phyloP scores from a whole-genome alignment of 2,329 filamentous ascomycete species.

The Chrysosporium queenslandicum region DNA sequence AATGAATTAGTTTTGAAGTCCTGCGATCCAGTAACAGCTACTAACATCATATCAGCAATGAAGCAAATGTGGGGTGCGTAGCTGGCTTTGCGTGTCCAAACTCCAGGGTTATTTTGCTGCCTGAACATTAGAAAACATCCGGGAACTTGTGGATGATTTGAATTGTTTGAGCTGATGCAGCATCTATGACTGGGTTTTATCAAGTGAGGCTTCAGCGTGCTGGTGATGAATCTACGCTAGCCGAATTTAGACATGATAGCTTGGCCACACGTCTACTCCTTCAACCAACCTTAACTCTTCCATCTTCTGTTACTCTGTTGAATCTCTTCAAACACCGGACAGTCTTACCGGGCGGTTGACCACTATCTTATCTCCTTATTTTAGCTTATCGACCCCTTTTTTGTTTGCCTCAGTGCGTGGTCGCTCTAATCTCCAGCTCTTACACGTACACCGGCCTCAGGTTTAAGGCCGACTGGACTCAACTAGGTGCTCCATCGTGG shows the following conservation, averaged over 20 bases:
- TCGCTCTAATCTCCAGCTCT: background rate
- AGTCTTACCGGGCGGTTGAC: slow-evolving; percentile 7
- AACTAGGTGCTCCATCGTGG: slow-evolving; percentile 32
- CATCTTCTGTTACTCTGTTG: slow-evolving; percentile 2
- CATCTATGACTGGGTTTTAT: background rate
- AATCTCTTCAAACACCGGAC: slow-evolving; percentile 3
- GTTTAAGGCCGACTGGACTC: slow-evolving; percentile 13
- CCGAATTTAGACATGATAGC: slow-evolving; percentile 35
- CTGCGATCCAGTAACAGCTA: background rate
- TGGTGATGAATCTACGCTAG: slow-evolving; percentile 26
- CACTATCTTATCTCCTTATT: background rate
- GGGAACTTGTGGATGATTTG: background rate
- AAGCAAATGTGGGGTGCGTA: background rate
- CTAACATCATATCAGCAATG: too few species aligned
- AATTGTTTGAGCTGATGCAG: background rate
- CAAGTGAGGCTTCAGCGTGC: background rate
- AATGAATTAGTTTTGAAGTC: slow-evolving; percentile 16
- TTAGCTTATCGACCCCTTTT: background rate
- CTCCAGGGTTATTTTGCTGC: background rate
- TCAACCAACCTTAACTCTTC: slow-evolving; percentile 13
- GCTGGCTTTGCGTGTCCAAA: background rate
- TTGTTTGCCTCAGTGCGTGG: slow-evolving; percentile 7
- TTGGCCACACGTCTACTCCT: slow-evolving; percentile 30
- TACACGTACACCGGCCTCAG: slow-evolving; percentile 1
- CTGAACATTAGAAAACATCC: background rate